Percentiles rank a stretch among this genome's conserved stretches.
phyloP scores from a whole-genome alignment of 257 asterid species.

The Fraxinus quadrangulata region DNA sequence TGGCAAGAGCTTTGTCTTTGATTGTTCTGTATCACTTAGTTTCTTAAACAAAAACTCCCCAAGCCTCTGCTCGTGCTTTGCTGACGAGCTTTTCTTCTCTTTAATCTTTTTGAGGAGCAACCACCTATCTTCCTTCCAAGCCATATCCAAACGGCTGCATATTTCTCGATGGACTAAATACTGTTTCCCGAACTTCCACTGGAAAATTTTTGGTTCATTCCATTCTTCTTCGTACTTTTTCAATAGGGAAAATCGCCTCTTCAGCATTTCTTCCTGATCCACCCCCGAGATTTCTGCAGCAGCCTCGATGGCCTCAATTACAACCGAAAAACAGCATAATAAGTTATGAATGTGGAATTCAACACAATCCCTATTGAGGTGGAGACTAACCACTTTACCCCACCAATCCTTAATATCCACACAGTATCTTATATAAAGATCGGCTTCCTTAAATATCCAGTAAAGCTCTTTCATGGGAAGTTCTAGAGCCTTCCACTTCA shows the following conservation, averaged over 20 bases:
- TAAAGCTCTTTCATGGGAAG: constrained; percentile 83
- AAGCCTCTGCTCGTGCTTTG: constrained; percentile 51
- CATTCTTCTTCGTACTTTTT: constrained; percentile 64
- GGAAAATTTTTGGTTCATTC: constrained; percentile 53
- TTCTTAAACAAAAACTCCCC: constrained; percentile 56
- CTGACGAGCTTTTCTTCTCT: constrained; percentile 38
- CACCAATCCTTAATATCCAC: constrained; percentile 73
- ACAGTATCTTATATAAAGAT: constrained; percentile 55
- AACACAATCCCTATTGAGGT: constrained; percentile 59
- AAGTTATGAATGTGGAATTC: constrained; percentile 78
- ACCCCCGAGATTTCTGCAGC: constrained; percentile 74
- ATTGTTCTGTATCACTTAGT: constrained; percentile 32
- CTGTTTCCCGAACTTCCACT: constrained; percentile 74
- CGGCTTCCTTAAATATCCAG: constrained; percentile 66
- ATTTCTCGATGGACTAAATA: constrained; percentile 61
- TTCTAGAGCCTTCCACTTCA: constrained; percentile 78
- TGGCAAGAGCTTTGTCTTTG: constrained; percentile 41
- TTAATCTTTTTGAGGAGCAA: constrained; percentile 45
- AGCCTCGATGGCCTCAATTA: constrained; percentile 85
- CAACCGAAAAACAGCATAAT: constrained; percentile 68
- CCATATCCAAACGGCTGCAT: constrained; percentile 51
- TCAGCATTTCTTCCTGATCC: constrained; percentile 68
- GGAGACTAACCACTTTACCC: constrained; percentile 79
- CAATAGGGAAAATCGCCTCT: constrained; percentile 43
- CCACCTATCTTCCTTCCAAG: constrained; percentile 78